Evolutionary conservation across 805 yeast genomes (phyloP).

Genomic region (Wickerhamomyces tratensis): DNA sequence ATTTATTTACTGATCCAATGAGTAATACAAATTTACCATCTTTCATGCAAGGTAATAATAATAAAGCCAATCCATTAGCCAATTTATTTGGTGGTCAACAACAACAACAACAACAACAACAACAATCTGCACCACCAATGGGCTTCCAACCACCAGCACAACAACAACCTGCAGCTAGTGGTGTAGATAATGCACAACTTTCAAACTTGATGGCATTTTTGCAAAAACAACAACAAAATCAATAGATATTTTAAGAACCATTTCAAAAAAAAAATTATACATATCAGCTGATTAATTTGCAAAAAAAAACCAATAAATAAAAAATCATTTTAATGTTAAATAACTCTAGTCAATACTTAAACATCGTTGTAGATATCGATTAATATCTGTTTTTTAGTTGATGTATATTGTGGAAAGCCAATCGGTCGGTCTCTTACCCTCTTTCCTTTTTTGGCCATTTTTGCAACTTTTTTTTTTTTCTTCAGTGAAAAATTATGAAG

Average conservation of each 20-base stretch:
- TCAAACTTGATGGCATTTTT: conserved; percentile 32
- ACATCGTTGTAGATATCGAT: too few relatives aligned
- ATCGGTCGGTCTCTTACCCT: too few relatives aligned
- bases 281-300: too few relatives aligned
- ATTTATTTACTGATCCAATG: conserved; percentile 19
- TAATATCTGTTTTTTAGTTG: too few relatives aligned
- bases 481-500: too few relatives aligned
- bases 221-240: conserved; percentile 24
- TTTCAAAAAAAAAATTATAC: not conserved
- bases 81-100: conserved; percentile 28
- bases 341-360: too few relatives aligned
- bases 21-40: conserved; percentile 15
- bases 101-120: conserved; percentile 3
- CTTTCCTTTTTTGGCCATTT: not conserved
- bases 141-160: conserved; percentile 3
- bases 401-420: too few relatives aligned
- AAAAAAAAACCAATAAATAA: too few relatives aligned
- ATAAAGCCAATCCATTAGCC: conserved; percentile 37
- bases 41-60: conserved; percentile 24
- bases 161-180: conserved; percentile 7
- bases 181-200: conserved; percentile 29
- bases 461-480: not conserved
- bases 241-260: not conserved
- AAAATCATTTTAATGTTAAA: too few relatives aligned
- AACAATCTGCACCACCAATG: conserved; percentile 8